phyloP scores from a whole-genome alignment of 2,329 filamentous ascomycete genomes.

The Parafenestella ontariensis region DNA sequence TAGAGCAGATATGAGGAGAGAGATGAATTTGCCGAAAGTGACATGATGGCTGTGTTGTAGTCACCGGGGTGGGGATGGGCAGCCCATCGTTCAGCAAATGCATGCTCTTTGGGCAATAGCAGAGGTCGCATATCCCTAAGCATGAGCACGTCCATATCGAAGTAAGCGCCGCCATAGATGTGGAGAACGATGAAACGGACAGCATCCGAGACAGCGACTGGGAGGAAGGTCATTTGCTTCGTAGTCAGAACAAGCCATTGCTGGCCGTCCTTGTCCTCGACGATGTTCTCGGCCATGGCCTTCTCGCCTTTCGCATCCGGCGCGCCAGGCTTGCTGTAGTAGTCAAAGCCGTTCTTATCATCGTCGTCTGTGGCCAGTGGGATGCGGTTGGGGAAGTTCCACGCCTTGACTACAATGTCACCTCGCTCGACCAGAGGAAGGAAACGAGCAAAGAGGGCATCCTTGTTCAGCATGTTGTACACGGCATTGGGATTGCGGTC shows the following conservation, averaged over 20 bases:
- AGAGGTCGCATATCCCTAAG: constrained; percentile 63
- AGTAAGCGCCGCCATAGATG: constrained; percentile 61
- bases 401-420: constrained; percentile 60
- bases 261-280: constrained; percentile 58
- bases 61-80: constrained; percentile 61
- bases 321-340: constrained; percentile 57
- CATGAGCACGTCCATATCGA: constrained; percentile 64
- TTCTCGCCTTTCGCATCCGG: constrained; percentile 52
- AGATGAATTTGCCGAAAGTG: constrained; percentile 62
- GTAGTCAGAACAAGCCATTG: constrained; percentile 62
- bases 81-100: constrained; percentile 64
- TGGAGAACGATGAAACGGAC: constrained; percentile 63
- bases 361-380: constrained; percentile 58
- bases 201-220: constrained; percentile 64
- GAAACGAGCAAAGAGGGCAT: constrained; percentile 61
- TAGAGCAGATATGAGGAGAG: constrained; percentile 63
- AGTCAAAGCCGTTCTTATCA: constrained; percentile 57
- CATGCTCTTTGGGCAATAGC: constrained; percentile 58
- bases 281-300: constrained; percentile 59
- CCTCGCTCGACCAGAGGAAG: constrained; percentile 61
- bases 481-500: constrained; percentile 60
- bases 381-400: constrained; percentile 62
- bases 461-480: constrained; percentile 59
- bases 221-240: constrained; percentile 65
- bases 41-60: constrained; percentile 66